Evolutionary conservation across 768 basidiomycete genomes (phyloP).

Genomic region (Porpolomopsis calyptriformis): DNA sequence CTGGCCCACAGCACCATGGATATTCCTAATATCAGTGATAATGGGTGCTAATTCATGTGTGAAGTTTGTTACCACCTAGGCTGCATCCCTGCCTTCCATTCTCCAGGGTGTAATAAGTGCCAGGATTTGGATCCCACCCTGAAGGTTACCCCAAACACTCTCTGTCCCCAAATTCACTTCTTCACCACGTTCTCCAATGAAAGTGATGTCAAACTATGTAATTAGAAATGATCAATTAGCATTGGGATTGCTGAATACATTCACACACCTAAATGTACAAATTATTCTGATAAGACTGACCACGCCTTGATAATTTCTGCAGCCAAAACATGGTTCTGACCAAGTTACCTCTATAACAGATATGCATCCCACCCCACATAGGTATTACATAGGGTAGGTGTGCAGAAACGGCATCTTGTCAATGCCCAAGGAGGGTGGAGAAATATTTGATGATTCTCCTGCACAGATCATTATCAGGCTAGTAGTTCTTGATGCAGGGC

Average conservation of each 20-base stretch:
- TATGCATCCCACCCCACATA: constrained; percentile 18
- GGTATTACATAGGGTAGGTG: constrained; percentile 12
- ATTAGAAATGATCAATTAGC: background rate
- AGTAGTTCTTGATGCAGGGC: constrained; percentile 6
- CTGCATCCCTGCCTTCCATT: constrained; percentile 10
- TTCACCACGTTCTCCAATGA: background rate
- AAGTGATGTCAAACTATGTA: constrained; percentile 4
- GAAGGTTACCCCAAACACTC: constrained; percentile 1
- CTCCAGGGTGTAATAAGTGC: constrained; percentile 9
- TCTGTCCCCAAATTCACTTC: background rate
- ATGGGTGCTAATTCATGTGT: background rate
- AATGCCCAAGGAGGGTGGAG: constrained; percentile 4
- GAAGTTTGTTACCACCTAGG: constrained; percentile 2
- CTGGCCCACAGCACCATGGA: constrained; percentile 10
- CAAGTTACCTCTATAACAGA: constrained; percentile 17
- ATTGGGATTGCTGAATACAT: background rate
- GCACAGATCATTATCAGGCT: constrained; percentile 5
- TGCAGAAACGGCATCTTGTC: background rate
- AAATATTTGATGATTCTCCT: constrained; percentile 15
- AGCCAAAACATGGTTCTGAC: constrained; percentile 10
- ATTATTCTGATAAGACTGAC: background rate
- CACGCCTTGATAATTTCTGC: background rate
- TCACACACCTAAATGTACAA: constrained; percentile 4
- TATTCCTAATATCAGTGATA: constrained; percentile 8
- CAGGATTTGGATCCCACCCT: constrained; percentile 3